Percentiles rank a stretch among this genome's conserved stretches.
Evolutionary conservation across 495 filamentous ascomycete genomes (phyloP).

Genomic region (Elasticomyces elasticus): DNA sequence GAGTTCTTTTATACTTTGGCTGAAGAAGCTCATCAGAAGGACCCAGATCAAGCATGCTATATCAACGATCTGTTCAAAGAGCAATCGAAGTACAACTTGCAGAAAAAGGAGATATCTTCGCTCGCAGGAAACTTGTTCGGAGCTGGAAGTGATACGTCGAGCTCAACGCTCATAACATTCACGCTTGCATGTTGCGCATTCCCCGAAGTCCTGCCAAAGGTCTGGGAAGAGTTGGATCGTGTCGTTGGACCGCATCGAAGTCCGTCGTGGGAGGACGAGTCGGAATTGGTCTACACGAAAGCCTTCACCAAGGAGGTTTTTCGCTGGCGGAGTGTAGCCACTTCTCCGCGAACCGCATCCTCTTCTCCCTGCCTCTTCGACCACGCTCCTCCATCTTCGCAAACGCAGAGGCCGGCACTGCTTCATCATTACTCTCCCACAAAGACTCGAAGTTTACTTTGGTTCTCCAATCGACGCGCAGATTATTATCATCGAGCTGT

Average conservation of each 20-base stretch:
- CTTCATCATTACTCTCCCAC: not conserved
- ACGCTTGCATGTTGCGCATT: constrained; percentile 31
- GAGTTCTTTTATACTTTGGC: constrained; percentile 37
- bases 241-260: constrained; percentile 27
- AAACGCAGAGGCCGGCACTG: not conserved
- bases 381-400: not conserved
- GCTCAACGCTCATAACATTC: constrained; percentile 29
- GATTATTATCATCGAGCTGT: not conserved
- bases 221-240: constrained; percentile 31
- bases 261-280: constrained; percentile 27
- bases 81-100: constrained; percentile 32
- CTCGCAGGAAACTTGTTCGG: constrained; percentile 44
- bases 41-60: constrained; percentile 32
- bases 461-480: not conserved
- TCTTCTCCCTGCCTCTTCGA: not conserved
- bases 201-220: constrained; percentile 24
- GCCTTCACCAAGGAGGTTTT: constrained; percentile 32
- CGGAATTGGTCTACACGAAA: constrained; percentile 25
- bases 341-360: not conserved
- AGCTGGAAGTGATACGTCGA: constrained; percentile 53
- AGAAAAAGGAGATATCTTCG: constrained; percentile 31
- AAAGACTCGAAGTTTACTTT: not conserved
- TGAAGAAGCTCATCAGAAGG: constrained; percentile 30
- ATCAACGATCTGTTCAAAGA: constrained; percentile 35
- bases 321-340: constrained; percentile 30